Evolutionary conservation across 2,329 filamentous ascomycete genomes (phyloP).

Genomic region (Zymoseptoria ardabiliae): DNA sequence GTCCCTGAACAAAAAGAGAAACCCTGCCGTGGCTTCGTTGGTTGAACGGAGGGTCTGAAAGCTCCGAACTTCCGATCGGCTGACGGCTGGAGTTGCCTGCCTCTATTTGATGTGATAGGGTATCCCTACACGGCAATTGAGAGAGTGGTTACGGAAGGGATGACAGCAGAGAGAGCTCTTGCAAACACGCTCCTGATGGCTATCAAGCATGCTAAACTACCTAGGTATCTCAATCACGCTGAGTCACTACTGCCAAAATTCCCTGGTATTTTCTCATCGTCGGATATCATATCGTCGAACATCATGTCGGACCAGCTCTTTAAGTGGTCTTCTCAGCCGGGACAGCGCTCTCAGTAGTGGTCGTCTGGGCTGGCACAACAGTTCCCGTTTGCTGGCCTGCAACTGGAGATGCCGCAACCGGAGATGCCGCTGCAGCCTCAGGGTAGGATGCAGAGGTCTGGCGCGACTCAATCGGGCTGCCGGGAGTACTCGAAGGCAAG

Average conservation of each 20-base stretch:
- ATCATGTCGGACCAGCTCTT: neutral
- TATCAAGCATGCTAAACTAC: neutral
- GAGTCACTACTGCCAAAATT: neutral
- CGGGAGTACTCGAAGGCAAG: constrained; percentile 30
- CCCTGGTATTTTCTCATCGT: too few species aligned
- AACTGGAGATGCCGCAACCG: neutral
- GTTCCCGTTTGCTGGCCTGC: neutral
- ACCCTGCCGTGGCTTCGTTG: too few species aligned
- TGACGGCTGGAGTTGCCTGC: neutral
- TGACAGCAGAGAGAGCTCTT: too few species aligned
- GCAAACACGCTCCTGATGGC: neutral
- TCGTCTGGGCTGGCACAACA: neutral
- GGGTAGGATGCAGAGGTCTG: neutral
- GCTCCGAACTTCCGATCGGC: neutral
- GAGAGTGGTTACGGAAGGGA: too few species aligned
- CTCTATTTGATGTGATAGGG: too few species aligned
- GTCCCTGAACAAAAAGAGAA: neutral
- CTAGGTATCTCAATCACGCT: neutral
- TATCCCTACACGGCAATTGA: too few species aligned
- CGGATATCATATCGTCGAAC: too few species aligned
- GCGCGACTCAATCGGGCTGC: constrained; percentile 10
- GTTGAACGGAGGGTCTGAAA: neutral
- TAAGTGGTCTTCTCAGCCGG: neutral
- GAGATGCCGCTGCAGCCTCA: too few species aligned
- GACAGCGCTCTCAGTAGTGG: neutral